phyloP scores from a whole-genome alignment of 106 monocot genomes.

The Allium sativum region DNA sequence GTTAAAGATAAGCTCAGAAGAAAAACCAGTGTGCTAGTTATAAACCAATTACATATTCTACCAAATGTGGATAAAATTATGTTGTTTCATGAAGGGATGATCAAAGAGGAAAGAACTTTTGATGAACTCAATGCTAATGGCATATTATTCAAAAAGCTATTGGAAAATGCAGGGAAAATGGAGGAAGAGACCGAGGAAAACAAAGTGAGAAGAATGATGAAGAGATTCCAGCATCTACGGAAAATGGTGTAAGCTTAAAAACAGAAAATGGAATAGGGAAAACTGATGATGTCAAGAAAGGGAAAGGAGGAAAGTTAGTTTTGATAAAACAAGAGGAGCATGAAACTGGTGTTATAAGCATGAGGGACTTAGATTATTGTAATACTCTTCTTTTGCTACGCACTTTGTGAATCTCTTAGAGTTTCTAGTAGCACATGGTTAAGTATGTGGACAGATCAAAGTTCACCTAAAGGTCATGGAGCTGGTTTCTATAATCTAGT shows the following conservation, averaged over 20 bases:
- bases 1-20: slow-evolving; percentile 78
- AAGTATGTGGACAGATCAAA: slow-evolving; percentile 85
- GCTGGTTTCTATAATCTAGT: slow-evolving; percentile 80
- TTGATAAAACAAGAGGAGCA: slow-evolving; percentile 89
- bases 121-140: slow-evolving; percentile 76
- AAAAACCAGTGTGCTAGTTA: slow-evolving; percentile 96
- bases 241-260: slow-evolving; percentile 28
- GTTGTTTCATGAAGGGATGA: slow-evolving; percentile 83
- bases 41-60: slow-evolving; percentile 98
- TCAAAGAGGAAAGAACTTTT: slow-evolving; percentile 95
- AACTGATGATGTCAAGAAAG: slow-evolving; percentile 27
- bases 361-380: slow-evolving; percentile 79
- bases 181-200: slow-evolving; percentile 69
- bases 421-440: slow-evolving; percentile 97
- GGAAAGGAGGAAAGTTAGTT: slow-evolving; percentile 58
- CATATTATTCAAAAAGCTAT: slow-evolving; percentile 70
- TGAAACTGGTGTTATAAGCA: slow-evolving; percentile 89
- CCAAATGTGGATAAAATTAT: slow-evolving; percentile 87
- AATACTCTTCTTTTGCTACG: slow-evolving; percentile 62
- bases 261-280: slow-evolving; percentile 13
- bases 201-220: slow-evolving; percentile 16
- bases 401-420: slow-evolving; percentile 67
- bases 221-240: slow-evolving; percentile 18
- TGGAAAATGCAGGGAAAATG: slow-evolving; percentile 99
- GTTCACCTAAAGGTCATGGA: slow-evolving; percentile 53